Evolutionary conservation across 2,329 filamentous ascomycete species (phyloP), one percentile per base, ranked within the genome.

Genomic region (Aureobasidium leucospermi): DNA sequence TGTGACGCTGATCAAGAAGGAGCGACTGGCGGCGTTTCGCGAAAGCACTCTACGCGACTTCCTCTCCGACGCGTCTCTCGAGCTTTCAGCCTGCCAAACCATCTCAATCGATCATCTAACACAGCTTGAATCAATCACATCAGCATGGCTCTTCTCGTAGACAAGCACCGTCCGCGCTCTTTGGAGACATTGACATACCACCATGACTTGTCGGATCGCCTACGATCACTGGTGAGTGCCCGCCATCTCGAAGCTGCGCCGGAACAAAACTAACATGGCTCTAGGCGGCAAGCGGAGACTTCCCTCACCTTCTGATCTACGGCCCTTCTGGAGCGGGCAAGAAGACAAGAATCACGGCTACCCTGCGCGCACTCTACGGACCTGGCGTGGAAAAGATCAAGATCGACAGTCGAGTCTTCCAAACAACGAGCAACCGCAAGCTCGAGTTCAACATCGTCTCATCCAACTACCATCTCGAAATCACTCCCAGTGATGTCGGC

Each of bases 321-420:
- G 94, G 94, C 0, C 94, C 94, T 1, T 96, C 93, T 0, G 94
- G 94, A 36, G 94, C 94, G 5, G 94, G 94, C 65, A 99, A 99
- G 75, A 99, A 99, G 76, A 99, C 94, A 1, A 87, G 94, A 45
- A 95, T 97, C 65, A 90, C 96, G 16, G 92, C 94, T 15, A 97
- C 93, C 0, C 78, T 99, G 3, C 96, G 96, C 73, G 93, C 96
- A 70, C 82, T 99, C 7, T 99, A 94, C 74, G 94, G 94, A 0
- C 87, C 93, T 0, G 93, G 94, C 45, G 94, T 96, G n/a, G 95
- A 99, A 71, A 97, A 96, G 81, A 99, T 99, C 81, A 97, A 97
- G 78, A 97, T 99, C 75, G 94, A 99, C 71, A 90, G 91, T 11
- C 89, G 94, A 64, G 88, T 96, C 61, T 99, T 99, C 78, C 92